Conservation (phyloP, 768 basidiomycete genomes). For the Brasilioporus rufonigricans region DNA sequence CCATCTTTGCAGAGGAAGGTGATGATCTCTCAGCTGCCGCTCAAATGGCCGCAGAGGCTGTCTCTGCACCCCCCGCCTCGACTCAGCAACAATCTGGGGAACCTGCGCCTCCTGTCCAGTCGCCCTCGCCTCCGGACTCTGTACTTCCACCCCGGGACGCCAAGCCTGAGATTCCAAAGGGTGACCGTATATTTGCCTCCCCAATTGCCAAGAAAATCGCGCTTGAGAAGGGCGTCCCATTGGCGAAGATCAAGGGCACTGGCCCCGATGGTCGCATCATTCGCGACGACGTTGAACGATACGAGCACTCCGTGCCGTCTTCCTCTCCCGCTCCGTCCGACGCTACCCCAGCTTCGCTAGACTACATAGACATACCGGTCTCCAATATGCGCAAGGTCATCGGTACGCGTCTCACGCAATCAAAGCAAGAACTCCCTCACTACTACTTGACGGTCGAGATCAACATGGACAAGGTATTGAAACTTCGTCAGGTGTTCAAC, state of each 20-base stretch:
- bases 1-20: conserved; percentile 91
- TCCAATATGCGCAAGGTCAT: conserved; percentile 96
- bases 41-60: conserved; percentile 64
- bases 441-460: conserved; percentile 95
- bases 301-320: conserved; percentile 54
- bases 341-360: conserved; percentile 51
- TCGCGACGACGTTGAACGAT: conserved; percentile 92
- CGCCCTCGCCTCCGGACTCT: conserved; percentile 34
- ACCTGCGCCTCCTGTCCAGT: conserved; percentile 39
- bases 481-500: conserved; percentile 96
- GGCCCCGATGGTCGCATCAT: conserved; percentile 94
- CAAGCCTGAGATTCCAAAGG: conserved; percentile 56
- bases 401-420: conserved; percentile 84
- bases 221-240: conserved; percentile 87
- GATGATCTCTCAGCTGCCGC: conserved; percentile 87
- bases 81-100: conserved; percentile 40
- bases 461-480: conserved; percentile 94
- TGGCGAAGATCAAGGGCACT: conserved; percentile 86
- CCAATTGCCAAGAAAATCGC: conserved; percentile 98
- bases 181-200: conserved; percentile 89
- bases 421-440: conserved; percentile 93
- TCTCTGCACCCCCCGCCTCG: conserved; percentile 37
- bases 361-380: conserved; percentile 88
- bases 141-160: conserved; percentile 37
- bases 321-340: conserved; percentile 43